Base-by-base conservation (phyloP, 805 yeast genomes). In the Kregervanrija pseudodelftensis region DNA sequence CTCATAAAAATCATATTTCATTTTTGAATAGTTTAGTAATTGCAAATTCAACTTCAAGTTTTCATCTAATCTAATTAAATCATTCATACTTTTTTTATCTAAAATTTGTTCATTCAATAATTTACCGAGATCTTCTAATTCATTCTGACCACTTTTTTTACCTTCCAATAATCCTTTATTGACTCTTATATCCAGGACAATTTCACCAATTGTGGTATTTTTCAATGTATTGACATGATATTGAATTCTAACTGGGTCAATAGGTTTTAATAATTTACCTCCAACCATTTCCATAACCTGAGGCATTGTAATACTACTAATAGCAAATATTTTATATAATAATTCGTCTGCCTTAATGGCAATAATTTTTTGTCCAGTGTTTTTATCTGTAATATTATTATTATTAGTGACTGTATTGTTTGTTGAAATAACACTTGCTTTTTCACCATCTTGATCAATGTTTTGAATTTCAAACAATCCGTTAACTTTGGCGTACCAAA, bases 131-230 rank as follows among this genome's bases (percentile, higher is more conserved):
- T 71, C 66, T 28, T 61, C 52, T 40, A 73, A 64, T 37, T 59
- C 59, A 58, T 66, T 46, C 49, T 55, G 45, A n/a, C 58, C 57
- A 10, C 59, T 58, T 61, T 70, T 50, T 56, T 73, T 51, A 53
- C 61, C 59, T 58, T 76, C 51, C 56, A 58, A 58, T 52, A 66
- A 40, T 56, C 63, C 47, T 61, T 57, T 54, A 58, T 58, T 49
- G 67, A 85, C 80, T 49, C 77, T 81, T 41, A 93, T 70, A 59
- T 93, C 99, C 46, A 84, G 70, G 5, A 85, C 83, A 2, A 79
- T 68, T 36, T 87, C 95, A 28, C 96, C 96, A 47, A 85, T 68
- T 2, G 91, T 86, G 2, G 86, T 72, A 34, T 89, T 85, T 51
- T 74, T 77, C 46, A 84, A 84, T 1, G 95, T 90, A 56, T 80